Percentiles rank a stretch among this genome's conserved stretches.
Evolutionary conservation across 2,329 filamentous ascomycete species (phyloP).

Genomic region (Clonostachys solani): DNA sequence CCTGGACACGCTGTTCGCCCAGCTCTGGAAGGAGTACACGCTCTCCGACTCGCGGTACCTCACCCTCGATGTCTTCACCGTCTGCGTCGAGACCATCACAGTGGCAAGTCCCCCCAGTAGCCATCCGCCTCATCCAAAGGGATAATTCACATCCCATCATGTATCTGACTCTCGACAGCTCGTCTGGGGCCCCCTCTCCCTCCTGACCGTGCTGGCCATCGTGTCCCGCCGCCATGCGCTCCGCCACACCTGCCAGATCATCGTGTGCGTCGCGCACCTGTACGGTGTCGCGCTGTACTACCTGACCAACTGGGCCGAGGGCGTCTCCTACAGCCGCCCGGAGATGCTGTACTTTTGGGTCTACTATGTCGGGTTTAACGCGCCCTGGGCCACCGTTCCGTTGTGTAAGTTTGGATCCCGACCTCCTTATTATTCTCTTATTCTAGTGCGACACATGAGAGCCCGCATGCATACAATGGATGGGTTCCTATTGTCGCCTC

Average conservation of each 20-base stretch:
- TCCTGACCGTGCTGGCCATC: slow-evolving; percentile 41
- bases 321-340: slow-evolving; percentile 49
- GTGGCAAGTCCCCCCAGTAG: slow-evolving; percentile 48
- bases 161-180: slow-evolving; percentile 23
- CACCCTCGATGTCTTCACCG: slow-evolving; percentile 74
- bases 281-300: slow-evolving; percentile 63
- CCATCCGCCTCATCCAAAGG: not conserved
- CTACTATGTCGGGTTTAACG: slow-evolving; percentile 58
- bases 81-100: slow-evolving; percentile 85
- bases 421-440: not conserved
- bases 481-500: not conserved
- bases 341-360: slow-evolving; percentile 60
- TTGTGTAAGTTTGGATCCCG: slow-evolving; percentile 34
- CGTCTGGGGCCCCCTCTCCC: slow-evolving; percentile 55
- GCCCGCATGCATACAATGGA: slow-evolving; percentile 3
- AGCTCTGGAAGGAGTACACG: slow-evolving; percentile 92
- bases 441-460: not conserved
- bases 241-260: slow-evolving; percentile 46
- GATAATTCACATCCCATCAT: not conserved
- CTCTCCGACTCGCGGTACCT: slow-evolving; percentile 85
- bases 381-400: slow-evolving; percentile 56
- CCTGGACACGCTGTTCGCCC: slow-evolving; percentile 70
- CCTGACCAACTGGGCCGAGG: slow-evolving; percentile 50
- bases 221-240: slow-evolving; percentile 27
- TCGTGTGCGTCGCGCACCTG: slow-evolving; percentile 48